A percentile compares a stretch with the other conserved stretches of the same genome.
These are phyloP conservation scores for Sarocladium brachiariae DNA, from an alignment of 2,329 filamentous ascomycete genomes.

Conservation along the genomic window DNA sequence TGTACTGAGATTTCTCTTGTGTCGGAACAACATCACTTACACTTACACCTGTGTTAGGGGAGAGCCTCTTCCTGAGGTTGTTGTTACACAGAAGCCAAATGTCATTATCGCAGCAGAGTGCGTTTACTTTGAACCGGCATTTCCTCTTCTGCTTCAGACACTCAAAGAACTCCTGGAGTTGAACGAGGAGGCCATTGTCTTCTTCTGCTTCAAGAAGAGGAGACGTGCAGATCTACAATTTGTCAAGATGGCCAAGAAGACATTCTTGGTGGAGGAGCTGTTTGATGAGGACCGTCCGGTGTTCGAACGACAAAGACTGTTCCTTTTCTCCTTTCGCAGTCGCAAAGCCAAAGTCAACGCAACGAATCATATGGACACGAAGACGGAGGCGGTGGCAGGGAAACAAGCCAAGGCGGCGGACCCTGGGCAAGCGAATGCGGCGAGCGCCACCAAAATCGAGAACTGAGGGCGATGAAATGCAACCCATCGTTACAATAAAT, in stretches of 20 bases:
- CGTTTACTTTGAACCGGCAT: conserved; percentile 94
- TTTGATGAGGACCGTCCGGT: conserved; percentile 52
- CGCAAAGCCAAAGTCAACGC: conserved; percentile 12
- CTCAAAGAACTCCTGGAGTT: conserved; percentile 66
- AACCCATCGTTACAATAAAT: too few species aligned
- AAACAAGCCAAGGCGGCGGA: too few species aligned
- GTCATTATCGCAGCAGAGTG: conserved; percentile 93
- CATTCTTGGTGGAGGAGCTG: conserved; percentile 56
- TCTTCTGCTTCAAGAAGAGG: conserved; percentile 94
- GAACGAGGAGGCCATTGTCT: conserved; percentile 57
- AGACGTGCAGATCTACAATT: conserved; percentile 74
- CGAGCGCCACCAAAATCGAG: too few species aligned
- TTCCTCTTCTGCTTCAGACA: conserved; percentile 77
- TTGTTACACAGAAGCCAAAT: conserved; percentile 57
- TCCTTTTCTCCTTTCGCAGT: conserved; percentile 51
- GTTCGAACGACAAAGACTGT: conserved; percentile 52
- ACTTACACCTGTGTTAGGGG: conserved; percentile 40
- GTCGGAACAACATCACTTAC: background rate
- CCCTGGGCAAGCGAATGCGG: too few species aligned
- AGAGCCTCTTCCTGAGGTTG: conserved; percentile 46
- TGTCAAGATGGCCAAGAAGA: conserved; percentile 62
- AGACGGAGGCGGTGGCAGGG: too few species aligned
- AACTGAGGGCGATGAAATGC: too few species aligned
- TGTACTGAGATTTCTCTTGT: background rate
- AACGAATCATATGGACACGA: too few species aligned